These are phyloP conservation scores for Cordia subcordata DNA, from an alignment of 257 asterid species.

Conservation along the genomic window DNA sequence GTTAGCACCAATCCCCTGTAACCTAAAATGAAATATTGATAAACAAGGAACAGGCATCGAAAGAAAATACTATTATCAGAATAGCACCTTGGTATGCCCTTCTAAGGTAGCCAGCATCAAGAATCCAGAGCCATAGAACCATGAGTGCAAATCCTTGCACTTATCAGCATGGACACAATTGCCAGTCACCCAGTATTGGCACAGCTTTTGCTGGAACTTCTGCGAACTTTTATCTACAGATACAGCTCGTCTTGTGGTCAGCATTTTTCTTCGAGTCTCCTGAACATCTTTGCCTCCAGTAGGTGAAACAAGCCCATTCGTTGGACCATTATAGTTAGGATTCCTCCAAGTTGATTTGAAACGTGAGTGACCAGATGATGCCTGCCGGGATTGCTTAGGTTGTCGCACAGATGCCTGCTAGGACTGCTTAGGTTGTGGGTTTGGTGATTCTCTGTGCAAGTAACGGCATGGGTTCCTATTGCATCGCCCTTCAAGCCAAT, in stretches of 20 bases:
- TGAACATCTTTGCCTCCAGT: constrained; percentile 4
- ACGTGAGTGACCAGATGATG: too few species aligned
- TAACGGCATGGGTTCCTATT: constrained; percentile 45
- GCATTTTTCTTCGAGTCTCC: neutral
- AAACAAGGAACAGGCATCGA: neutral
- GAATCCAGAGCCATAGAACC: constrained; percentile 43
- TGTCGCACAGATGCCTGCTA: neutral
- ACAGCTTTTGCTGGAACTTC: constrained; percentile 24
- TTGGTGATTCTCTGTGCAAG: constrained; percentile 28
- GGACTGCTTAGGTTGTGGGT: constrained; percentile 9
- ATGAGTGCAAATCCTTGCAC: constrained; percentile 42
- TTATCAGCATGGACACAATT: constrained; percentile 43
- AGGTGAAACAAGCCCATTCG: constrained; percentile 8
- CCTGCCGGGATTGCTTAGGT: neutral
- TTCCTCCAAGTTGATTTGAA: neutral
- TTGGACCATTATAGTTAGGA: constrained; percentile 19
- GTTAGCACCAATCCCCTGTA: neutral
- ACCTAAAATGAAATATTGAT: too few species aligned
- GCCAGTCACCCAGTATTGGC: constrained; percentile 38
- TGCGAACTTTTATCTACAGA: neutral
- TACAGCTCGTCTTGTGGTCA: constrained; percentile 8
- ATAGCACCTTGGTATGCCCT: constrained; percentile 47
- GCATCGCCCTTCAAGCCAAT: constrained; percentile 58
- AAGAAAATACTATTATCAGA: neutral
- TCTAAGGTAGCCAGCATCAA: constrained; percentile 42